Conservation (phyloP, 805 yeast genomes). For the Barnettozyma sucrosica region DNA sequence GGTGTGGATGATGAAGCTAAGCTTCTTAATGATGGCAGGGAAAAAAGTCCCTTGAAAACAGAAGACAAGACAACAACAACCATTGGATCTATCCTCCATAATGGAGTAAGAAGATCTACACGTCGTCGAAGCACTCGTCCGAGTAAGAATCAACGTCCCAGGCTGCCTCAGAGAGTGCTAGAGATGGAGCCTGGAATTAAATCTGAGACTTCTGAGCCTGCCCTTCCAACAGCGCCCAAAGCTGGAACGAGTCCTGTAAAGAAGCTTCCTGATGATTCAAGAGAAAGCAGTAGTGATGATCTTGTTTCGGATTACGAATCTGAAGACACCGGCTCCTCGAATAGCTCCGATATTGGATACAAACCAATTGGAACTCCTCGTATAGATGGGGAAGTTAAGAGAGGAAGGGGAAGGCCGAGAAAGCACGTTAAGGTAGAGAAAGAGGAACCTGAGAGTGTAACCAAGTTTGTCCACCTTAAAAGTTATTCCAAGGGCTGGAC, state of each 20-base stretch:
- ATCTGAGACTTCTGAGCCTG: neutral
- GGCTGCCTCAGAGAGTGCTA: neutral
- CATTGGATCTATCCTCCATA: neutral
- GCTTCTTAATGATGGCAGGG: neutral
- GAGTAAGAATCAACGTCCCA: neutral
- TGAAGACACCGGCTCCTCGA: neutral
- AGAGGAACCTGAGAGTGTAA: slow-evolving; percentile 3
- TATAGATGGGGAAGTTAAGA: neutral
- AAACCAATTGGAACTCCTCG: neutral
- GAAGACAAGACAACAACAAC: neutral
- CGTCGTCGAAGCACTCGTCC: neutral
- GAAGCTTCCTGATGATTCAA: neutral
- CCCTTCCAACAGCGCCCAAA: neutral
- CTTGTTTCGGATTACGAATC: neutral
- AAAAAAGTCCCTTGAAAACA: neutral
- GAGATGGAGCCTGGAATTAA: neutral
- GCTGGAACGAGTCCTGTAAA: neutral
- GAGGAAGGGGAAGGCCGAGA: neutral
- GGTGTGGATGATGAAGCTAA: neutral
- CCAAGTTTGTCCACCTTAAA: slow-evolving; percentile 10
- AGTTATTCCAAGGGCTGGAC: slow-evolving; percentile 1
- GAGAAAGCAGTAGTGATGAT: slow-evolving; percentile 1
- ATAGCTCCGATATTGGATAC: neutral
- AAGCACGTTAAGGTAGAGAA: neutral
- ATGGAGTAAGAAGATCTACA: neutral